phyloP scores from a whole-genome alignment of 345 rosid genomes.

The Eucalyptus fibrosa region DNA sequence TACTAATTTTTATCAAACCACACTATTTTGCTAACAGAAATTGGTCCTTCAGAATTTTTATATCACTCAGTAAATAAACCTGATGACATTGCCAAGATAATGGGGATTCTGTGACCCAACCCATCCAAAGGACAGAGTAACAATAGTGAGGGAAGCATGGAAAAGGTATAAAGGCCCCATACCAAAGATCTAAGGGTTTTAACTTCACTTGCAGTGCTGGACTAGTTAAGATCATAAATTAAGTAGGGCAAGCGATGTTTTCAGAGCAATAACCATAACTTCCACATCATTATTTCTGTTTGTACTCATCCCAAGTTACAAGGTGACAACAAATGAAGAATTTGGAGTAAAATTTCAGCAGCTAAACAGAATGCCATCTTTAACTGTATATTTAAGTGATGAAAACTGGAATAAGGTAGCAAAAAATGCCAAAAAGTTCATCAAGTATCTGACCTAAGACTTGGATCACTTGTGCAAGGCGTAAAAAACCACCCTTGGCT shows the following conservation, averaged over 20 bases:
- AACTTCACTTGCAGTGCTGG: background rate
- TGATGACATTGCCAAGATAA: background rate
- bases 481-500: slow-evolving; percentile 97
- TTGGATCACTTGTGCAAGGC: slow-evolving; percentile 77
- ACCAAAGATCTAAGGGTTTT: background rate
- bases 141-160: background rate
- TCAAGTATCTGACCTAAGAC: slow-evolving; percentile 54
- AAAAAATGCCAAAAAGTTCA: background rate
- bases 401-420: background rate
- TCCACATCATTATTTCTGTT: background rate
- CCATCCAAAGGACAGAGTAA: background rate
- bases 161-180: background rate
- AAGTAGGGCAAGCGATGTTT: background rate
- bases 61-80: background rate
- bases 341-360: background rate
- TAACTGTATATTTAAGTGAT: background rate
- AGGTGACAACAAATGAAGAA: background rate
- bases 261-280: background rate
- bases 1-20: background rate
- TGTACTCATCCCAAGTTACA: background rate
- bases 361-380: background rate
- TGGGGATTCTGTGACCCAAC: background rate
- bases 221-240: background rate
- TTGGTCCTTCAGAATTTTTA: background rate
- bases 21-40: background rate